Evolutionary conservation across 1,284 basidiomycete species (phyloP).

Genomic region (Hymenochaete sp.): DNA sequence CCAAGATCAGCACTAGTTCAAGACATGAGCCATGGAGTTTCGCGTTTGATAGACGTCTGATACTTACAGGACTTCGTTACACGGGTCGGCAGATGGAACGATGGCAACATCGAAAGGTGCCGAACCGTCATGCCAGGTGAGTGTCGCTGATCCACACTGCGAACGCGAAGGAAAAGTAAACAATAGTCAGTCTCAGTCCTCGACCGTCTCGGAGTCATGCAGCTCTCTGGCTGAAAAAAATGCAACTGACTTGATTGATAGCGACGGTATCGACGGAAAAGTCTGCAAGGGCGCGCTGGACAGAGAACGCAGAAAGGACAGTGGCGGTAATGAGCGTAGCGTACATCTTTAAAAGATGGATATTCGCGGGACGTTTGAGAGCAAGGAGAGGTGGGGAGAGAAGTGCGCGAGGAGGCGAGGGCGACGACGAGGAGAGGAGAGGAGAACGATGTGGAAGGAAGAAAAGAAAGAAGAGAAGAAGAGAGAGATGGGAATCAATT

Average conservation of each 20-base stretch:
- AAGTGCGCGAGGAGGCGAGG: too few species aligned
- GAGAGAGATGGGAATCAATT: slow-evolving; percentile 1
- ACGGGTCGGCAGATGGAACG: slow-evolving; percentile 43
- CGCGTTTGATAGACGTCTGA: slow-evolving; percentile 2
- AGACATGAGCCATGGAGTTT: slow-evolving; percentile 3
- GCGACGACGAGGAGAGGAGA: slow-evolving; percentile 17
- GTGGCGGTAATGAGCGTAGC: slow-evolving; percentile 64
- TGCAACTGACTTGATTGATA: slow-evolving; percentile 42
- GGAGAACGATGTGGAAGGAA: slow-evolving; percentile 21
- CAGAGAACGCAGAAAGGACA: slow-evolving; percentile 47
- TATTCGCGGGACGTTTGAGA: too few species aligned
- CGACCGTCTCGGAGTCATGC: too few species aligned
- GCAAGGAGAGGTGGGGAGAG: too few species aligned
- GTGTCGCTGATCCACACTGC: slow-evolving; percentile 45
- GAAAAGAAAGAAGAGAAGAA: slow-evolving; percentile 19
- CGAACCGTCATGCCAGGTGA: slow-evolving; percentile 46
- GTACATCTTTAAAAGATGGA: slow-evolving; percentile 56
- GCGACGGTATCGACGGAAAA: slow-evolving; percentile 44
- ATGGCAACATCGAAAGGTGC: slow-evolving; percentile 53
- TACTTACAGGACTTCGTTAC: slow-evolving; percentile 51
- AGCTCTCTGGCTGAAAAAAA: not conserved
- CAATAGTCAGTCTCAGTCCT: not conserved
- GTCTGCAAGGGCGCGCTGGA: slow-evolving; percentile 43
- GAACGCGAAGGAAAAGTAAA: not conserved
- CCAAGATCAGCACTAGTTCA: slow-evolving; percentile 45